Evolutionary conservation across 2,329 filamentous ascomycete genomes (phyloP).

Genomic region (Cladobotryum protrusum): DNA sequence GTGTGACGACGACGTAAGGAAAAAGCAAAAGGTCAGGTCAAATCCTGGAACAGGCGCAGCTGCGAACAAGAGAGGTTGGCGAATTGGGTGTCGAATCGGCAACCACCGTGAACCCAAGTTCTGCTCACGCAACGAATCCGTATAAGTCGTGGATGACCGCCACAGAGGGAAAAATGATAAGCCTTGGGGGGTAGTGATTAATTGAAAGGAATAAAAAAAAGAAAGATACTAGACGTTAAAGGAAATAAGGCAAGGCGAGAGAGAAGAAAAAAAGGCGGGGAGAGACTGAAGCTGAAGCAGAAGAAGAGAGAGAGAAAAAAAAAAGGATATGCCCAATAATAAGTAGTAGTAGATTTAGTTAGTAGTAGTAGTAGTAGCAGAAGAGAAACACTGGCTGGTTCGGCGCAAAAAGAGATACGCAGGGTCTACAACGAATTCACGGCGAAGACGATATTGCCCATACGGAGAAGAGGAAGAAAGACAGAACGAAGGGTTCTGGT

Average conservation of each 20-base stretch:
- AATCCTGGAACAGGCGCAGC: constrained; percentile 4
- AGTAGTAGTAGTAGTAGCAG: no score
- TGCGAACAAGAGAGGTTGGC: not conserved
- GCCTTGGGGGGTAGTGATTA: no score
- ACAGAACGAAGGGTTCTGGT: no score
- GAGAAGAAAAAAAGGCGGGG: not conserved
- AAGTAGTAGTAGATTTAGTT: not conserved
- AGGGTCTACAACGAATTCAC: no score
- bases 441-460: no score
- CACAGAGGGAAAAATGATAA: not conserved
- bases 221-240: no score
- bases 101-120: not conserved
- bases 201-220: no score
- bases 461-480: no score
- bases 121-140: constrained; percentile 7
- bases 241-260: not conserved
- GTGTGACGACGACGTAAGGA: not conserved
- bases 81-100: not conserved
- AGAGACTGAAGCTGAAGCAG: not conserved
- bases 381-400: constrained; percentile 4
- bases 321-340: constrained; percentile 1
- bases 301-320: constrained; percentile 8
- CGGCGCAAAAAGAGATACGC: no score
- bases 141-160: constrained; percentile 2
- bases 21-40: not conserved